phyloP scores from a whole-genome alignment of 1,284 basidiomycete species.

The Pseudozyma sp. region DNA sequence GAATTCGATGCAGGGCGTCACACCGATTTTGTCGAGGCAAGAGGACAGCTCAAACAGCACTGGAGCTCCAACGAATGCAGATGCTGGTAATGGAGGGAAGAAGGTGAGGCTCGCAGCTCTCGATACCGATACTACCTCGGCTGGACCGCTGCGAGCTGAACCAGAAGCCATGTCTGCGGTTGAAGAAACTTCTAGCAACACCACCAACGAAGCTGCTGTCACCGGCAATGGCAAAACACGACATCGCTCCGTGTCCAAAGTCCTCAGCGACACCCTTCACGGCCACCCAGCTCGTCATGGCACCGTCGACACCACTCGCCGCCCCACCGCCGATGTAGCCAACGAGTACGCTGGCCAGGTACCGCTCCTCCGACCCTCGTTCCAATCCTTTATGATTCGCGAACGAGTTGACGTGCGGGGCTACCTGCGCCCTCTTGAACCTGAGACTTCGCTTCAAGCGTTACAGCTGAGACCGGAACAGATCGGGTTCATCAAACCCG shows the following conservation, averaged over 20 bases:
- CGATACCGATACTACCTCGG: too few relatives aligned
- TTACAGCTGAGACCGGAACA: slow-evolving; percentile 76
- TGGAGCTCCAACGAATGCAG: too few relatives aligned
- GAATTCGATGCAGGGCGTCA: slow-evolving; percentile 5
- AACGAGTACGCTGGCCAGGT: slow-evolving; percentile 65
- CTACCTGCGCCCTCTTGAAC: slow-evolving; percentile 81
- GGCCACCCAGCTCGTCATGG: slow-evolving; percentile 15
- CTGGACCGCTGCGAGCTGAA: slow-evolving; percentile 11
- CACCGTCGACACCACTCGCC: background rate
- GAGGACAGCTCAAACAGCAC: background rate
- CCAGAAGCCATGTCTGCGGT: slow-evolving; percentile 19
- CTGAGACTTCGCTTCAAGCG: slow-evolving; percentile 76
- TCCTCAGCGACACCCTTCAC: slow-evolving; percentile 26
- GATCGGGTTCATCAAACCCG: slow-evolving; percentile 72
- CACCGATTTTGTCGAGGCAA: slow-evolving; percentile 4
- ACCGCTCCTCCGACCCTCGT: slow-evolving; percentile 60
- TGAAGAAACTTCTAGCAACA: slow-evolving; percentile 5
- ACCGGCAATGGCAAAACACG: background rate
- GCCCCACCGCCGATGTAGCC: slow-evolving; percentile 31
- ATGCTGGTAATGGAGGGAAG: too few relatives aligned
- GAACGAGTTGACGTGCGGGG: slow-evolving; percentile 87
- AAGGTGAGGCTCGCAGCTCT: too few relatives aligned
- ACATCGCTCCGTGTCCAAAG: slow-evolving; percentile 34
- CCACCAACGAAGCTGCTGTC: background rate
- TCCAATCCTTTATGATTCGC: slow-evolving; percentile 77